These are phyloP conservation scores for Geotrichum citri-aurantii DNA, from an alignment of 1,139 yeast species.

Conservation along the genomic window DNA sequence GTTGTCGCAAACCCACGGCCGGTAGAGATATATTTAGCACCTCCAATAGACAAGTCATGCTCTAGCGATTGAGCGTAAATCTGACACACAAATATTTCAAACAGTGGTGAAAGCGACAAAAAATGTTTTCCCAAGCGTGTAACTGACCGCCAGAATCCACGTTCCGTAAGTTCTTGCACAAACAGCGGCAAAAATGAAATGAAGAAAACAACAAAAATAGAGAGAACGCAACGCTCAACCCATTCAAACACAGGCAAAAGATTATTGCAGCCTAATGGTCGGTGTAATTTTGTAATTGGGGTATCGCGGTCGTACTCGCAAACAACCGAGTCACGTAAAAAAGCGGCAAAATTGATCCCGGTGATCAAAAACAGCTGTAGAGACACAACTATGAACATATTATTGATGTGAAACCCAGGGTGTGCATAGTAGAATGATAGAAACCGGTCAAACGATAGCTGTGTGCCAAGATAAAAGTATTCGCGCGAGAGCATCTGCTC, in stretches of 20 bases:
- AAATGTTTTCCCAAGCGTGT: constrained; percentile 59
- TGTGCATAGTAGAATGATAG: constrained; percentile 86
- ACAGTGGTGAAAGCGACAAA: constrained; percentile 69
- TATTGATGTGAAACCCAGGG: constrained; percentile 84
- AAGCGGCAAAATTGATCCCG: constrained; percentile 60
- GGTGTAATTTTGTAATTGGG: constrained; percentile 55
- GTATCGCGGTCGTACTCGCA: constrained; percentile 52
- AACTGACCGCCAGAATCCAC: constrained; percentile 62
- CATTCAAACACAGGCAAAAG: constrained; percentile 69
- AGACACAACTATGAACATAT: constrained; percentile 70
- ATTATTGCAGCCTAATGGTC: constrained; percentile 71
- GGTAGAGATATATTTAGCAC: constrained; percentile 77
- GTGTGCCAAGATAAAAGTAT: constrained; percentile 75
- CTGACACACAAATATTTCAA: constrained; percentile 85
- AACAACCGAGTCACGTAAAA: constrained; percentile 51
- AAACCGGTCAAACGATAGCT: constrained; percentile 71
- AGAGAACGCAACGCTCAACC: constrained; percentile 74
- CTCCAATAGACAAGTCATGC: constrained; percentile 69
- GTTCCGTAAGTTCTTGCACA: constrained; percentile 73
- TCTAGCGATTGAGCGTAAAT: constrained; percentile 67
- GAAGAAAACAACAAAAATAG: constrained; percentile 77
- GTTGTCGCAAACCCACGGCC: constrained; percentile 82
- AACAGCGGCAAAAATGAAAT: constrained; percentile 76
- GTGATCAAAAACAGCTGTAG: constrained; percentile 66
- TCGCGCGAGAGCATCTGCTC: constrained; percentile 83